phyloP scores from a whole-genome alignment of 2,329 filamentous ascomycete genomes.

The Geosmithia flava region DNA sequence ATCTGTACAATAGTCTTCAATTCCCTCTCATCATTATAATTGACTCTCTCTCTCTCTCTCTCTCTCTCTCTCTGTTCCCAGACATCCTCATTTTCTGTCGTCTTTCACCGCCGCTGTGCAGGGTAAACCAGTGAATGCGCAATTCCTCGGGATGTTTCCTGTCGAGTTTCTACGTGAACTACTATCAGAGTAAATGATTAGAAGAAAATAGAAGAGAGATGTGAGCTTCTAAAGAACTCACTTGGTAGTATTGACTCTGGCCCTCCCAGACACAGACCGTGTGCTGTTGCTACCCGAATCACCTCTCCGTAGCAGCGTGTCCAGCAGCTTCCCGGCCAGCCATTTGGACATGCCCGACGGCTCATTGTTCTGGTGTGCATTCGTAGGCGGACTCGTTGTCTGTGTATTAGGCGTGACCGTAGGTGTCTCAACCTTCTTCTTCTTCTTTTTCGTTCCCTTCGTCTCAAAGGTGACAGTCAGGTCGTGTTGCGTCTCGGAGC shows the following conservation, averaged over 20 bases:
- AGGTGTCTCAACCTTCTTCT: constrained; percentile 73
- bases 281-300: too few relatives aligned
- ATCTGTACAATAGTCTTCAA: too few relatives aligned
- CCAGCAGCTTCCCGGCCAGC: not conserved
- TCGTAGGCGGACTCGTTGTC: too few relatives aligned
- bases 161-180: not conserved
- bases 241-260: not conserved
- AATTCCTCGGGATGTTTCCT: not conserved
- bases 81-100: not conserved
- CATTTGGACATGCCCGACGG: not conserved
- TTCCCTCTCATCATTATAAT: too few relatives aligned
- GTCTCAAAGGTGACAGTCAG: not conserved
- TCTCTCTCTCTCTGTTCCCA: not conserved
- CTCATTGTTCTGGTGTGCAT: not conserved
- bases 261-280: too few relatives aligned
- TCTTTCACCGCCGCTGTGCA: not conserved
- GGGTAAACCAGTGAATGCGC: not conserved
- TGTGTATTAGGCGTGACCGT: constrained; percentile 33
- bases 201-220: too few relatives aligned
- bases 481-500: not conserved
- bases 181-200: too few relatives aligned
- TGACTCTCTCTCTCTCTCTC: too few relatives aligned
- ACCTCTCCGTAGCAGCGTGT: not conserved
- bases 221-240: not conserved
- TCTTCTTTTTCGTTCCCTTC: constrained; percentile 47